Evolutionary conservation across 1,284 basidiomycete genomes (phyloP).

Genomic region (Golubevia sp.): DNA sequence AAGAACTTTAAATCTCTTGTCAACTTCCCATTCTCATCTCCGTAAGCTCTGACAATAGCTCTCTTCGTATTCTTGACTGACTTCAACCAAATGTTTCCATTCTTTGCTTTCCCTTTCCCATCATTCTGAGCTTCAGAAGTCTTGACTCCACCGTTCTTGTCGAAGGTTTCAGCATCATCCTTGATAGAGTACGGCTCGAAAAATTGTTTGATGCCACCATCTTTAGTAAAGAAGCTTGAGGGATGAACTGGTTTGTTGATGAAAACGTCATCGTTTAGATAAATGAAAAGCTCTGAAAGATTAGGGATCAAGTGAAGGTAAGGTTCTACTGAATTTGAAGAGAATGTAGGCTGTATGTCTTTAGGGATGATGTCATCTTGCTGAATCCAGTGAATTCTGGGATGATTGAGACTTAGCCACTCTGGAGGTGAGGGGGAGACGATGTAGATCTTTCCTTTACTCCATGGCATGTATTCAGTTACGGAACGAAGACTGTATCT

Average conservation of each 20-base stretch:
- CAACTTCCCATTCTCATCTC: no score
- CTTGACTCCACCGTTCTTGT: no score
- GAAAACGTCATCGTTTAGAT: constrained; percentile 10
- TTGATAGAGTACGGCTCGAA: constrained; percentile 1
- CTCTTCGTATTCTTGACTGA: constrained; percentile 1
- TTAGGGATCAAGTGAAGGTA: constrained; percentile 6
- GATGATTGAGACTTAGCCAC: constrained; percentile 3
- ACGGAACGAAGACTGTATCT: constrained; percentile 2
- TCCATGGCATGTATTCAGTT: constrained; percentile 7
- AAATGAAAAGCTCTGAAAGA: constrained; percentile 5
- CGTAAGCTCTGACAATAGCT: background rate
- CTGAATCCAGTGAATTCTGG: constrained; percentile 6
- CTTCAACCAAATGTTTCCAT: constrained; percentile 4
- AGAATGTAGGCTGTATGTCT: constrained; percentile 4
- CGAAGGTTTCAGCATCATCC: no score
- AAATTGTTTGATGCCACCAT: constrained; percentile 4
- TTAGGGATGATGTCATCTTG: constrained; percentile 5
- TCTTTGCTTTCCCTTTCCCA: background rate
- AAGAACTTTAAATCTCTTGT: no score
- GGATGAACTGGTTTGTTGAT: constrained; percentile 4
- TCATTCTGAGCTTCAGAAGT: no score
- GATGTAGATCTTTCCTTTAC: constrained; percentile 6
- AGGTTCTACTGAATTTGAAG: constrained; percentile 8
- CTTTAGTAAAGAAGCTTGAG: constrained; percentile 7
- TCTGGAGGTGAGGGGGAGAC: constrained; percentile 5